phyloP scores from a whole-genome alignment of 106 monocot genomes.

The Agapanthus africanus region DNA sequence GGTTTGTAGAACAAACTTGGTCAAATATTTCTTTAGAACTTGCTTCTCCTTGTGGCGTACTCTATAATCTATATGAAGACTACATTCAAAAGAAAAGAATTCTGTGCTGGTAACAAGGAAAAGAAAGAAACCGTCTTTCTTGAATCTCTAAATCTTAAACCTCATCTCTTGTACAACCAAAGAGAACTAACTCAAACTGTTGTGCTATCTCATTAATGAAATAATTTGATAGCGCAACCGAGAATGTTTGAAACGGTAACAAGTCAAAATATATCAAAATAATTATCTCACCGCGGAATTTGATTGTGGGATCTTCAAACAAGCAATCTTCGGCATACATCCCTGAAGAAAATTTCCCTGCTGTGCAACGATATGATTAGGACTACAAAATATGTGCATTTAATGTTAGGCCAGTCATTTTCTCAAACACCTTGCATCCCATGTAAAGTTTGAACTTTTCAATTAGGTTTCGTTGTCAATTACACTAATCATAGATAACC shows the following conservation, averaged over 20 bases:
- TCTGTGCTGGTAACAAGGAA: background rate
- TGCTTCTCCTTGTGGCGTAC: too few species aligned
- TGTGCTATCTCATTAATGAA: background rate
- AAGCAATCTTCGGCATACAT: conserved; percentile 74
- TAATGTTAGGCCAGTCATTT: background rate
- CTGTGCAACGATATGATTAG: background rate
- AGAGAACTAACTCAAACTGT: background rate
- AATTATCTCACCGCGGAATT: conserved; percentile 49
- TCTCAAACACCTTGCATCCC: background rate
- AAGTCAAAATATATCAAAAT: background rate
- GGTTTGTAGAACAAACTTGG: too few species aligned
- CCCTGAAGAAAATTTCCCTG: conserved; percentile 62
- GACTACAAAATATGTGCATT: background rate
- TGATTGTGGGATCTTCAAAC: conserved; percentile 89
- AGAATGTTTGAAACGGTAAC: background rate
- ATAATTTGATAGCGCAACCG: background rate
- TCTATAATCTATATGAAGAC: too few species aligned
- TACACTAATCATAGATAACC: background rate
- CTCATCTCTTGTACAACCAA: background rate
- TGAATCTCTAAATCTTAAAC: background rate
- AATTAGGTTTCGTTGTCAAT: background rate
- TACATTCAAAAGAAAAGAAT: too few species aligned
- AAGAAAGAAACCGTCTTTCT: background rate
- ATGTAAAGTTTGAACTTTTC: background rate
- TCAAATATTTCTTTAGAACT: too few species aligned